Conservation (phyloP, 2,329 filamentous ascomycete species). For the Waltergamsia citrina region DNA sequence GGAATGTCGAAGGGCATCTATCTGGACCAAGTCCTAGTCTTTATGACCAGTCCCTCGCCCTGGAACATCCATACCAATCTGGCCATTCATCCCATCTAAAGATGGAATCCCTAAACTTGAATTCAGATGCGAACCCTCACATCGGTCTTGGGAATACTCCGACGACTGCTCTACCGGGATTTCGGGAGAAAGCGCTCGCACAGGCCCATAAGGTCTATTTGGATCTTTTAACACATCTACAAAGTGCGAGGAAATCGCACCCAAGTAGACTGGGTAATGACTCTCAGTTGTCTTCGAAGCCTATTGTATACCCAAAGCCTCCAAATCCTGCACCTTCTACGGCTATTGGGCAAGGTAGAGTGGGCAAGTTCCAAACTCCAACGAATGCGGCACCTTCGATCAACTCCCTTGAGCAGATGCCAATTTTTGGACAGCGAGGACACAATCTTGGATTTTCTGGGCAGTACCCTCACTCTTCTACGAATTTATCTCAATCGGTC, state of each 20-base stretch:
- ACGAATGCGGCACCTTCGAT: neutral
- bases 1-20: no score
- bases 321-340: neutral
- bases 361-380: neutral
- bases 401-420: neutral
- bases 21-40: no score
- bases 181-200: conserved; percentile 52
- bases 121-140: neutral
- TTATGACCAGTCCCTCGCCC: no score
- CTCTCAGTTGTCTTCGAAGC: conserved; percentile 31
- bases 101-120: neutral
- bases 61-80: neutral
- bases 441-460: conserved; percentile 1
- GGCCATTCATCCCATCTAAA: neutral
- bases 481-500: neutral
- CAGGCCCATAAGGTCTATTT: conserved; percentile 67
- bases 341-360: neutral
- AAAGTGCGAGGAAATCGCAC: conserved; percentile 44
- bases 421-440: neutral
- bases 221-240: conserved; percentile 57
- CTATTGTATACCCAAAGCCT: conserved; percentile 43
- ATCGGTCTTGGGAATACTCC: conserved; percentile 4
- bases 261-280: conserved; percentile 25
- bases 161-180: neutral
- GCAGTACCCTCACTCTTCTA: neutral